Evolutionary conservation across 2,329 filamentous ascomycete species (phyloP).

Genomic region (Hypocreales sp.): DNA sequence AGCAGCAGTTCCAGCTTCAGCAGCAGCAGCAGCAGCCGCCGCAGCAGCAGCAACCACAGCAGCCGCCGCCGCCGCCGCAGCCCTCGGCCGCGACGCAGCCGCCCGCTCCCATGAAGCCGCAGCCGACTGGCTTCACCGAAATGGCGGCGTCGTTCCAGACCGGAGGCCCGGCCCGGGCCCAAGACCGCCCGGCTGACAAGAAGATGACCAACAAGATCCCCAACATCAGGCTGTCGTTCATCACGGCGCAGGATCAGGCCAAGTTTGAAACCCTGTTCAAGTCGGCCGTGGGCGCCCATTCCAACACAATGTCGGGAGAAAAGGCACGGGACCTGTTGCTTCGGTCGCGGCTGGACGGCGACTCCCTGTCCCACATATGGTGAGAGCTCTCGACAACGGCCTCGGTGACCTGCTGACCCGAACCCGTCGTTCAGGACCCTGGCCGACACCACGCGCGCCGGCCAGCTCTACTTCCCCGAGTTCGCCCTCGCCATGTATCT

Average conservation of each 20-base stretch:
- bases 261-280: slow-evolving; percentile 98
- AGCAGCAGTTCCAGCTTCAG: slow-evolving; percentile 10
- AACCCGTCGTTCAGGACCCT: slow-evolving; percentile 56
- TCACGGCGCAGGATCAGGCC: slow-evolving; percentile 84
- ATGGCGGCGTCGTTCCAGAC: slow-evolving; percentile 54
- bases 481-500: slow-evolving; percentile 98
- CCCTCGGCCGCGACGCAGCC: slow-evolving; percentile 31
- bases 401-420: slow-evolving; percentile 4
- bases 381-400: slow-evolving; percentile 20
- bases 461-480: slow-evolving; percentile 91
- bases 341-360: slow-evolving; percentile 75
- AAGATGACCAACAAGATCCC: slow-evolving; percentile 63
- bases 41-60: slow-evolving; percentile 24
- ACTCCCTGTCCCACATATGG: slow-evolving; percentile 88
- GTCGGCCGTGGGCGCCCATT: slow-evolving; percentile 72
- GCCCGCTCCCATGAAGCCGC: slow-evolving; percentile 47
- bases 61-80: slow-evolving; percentile 32
- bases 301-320: slow-evolving; percentile 79
- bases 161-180: slow-evolving; percentile 26
- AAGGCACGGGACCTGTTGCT: slow-evolving; percentile 82
- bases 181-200: slow-evolving; percentile 31
- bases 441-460: slow-evolving; percentile 89
- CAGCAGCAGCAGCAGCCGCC: slow-evolving; percentile 17
- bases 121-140: slow-evolving; percentile 48
- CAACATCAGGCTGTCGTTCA: slow-evolving; percentile 87